A percentile compares a stretch with the other conserved stretches of the same genome.
Conservation (phyloP, 2,329 filamentous ascomycete genomes). For the Pseudophaeomoniella oleicola region DNA sequence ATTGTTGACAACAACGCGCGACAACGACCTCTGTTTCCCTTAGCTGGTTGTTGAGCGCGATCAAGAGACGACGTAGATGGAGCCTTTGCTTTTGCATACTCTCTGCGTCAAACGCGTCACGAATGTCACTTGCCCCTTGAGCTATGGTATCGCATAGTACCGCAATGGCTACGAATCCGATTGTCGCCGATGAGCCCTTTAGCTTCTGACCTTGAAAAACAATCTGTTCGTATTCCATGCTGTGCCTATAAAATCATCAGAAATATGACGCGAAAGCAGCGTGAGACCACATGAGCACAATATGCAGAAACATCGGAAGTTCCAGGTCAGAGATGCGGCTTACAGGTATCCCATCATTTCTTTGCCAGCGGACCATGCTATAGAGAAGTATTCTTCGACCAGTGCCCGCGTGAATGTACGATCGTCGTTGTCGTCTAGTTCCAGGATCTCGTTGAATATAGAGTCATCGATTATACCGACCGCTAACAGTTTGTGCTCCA, state of each 20-base stretch:
- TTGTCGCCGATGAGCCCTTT: not conserved
- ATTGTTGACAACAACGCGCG: not conserved
- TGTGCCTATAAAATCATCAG: not conserved
- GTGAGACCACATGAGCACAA: too few species aligned
- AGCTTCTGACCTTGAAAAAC: not conserved
- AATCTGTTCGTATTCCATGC: not conserved
- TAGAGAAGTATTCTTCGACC: not conserved
- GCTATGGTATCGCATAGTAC: not conserved
- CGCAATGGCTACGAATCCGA: not conserved
- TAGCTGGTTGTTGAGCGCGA: not conserved
- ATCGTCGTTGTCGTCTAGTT: not conserved
- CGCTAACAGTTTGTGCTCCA: too few species aligned
- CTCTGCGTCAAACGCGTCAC: not conserved
- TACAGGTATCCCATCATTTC: not conserved
- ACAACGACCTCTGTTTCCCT: not conserved
- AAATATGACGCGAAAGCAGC: too few species aligned
- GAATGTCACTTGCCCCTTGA: not conserved
- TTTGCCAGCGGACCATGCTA: not conserved
- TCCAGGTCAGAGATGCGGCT: not conserved
- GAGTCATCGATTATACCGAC: not conserved
- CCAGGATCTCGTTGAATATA: not conserved
- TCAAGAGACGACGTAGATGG: not conserved
- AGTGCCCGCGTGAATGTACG: not conserved
- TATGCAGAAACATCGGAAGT: not conserved
- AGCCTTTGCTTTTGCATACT: not conserved